Conservation (phyloP, 2,329 filamentous ascomycete genomes). For the Monosporascus cannonballus region DNA sequence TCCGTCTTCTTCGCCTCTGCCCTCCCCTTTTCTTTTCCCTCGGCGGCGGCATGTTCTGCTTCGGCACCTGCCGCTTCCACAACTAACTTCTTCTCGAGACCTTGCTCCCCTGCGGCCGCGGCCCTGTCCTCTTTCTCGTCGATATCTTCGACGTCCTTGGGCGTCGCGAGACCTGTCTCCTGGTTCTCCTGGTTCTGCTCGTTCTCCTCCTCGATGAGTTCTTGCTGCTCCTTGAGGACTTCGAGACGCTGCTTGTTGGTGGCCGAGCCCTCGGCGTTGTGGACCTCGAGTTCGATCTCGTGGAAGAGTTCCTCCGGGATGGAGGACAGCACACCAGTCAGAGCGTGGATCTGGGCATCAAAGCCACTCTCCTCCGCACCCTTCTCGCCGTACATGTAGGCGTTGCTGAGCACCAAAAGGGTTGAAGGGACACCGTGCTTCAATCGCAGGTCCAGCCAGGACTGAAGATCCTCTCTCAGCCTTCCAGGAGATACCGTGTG, state of each 20-base stretch:
- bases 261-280: conserved; percentile 91
- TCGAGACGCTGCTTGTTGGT: conserved; percentile 99
- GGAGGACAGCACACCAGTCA: conserved; percentile 85
- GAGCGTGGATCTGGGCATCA: conserved; percentile 82
- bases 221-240: conserved; percentile 96
- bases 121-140: conserved; percentile 83
- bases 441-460: conserved; percentile 90
- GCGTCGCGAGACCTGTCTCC: conserved; percentile 65
- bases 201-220: conserved; percentile 95
- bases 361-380: conserved; percentile 69
- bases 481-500: conserved; percentile 85
- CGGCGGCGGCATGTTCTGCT: conserved; percentile 34
- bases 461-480: conserved; percentile 82
- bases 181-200: conserved; percentile 81
- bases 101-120: conserved; percentile 42
- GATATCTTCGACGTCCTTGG: conserved; percentile 84
- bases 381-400: conserved; percentile 86
- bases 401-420: conserved; percentile 90
- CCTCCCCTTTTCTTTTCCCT: conserved; percentile 24
- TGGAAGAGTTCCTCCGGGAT: conserved; percentile 99
- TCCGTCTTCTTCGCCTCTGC: conserved; percentile 14
- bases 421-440: conserved; percentile 96
- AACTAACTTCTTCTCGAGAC: conserved; percentile 41
- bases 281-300: conserved; percentile 97
- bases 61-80: conserved; percentile 51